Evolutionary conservation across 495 filamentous ascomycete species (phyloP).

Genomic region (Penicillium coprophilum): DNA sequence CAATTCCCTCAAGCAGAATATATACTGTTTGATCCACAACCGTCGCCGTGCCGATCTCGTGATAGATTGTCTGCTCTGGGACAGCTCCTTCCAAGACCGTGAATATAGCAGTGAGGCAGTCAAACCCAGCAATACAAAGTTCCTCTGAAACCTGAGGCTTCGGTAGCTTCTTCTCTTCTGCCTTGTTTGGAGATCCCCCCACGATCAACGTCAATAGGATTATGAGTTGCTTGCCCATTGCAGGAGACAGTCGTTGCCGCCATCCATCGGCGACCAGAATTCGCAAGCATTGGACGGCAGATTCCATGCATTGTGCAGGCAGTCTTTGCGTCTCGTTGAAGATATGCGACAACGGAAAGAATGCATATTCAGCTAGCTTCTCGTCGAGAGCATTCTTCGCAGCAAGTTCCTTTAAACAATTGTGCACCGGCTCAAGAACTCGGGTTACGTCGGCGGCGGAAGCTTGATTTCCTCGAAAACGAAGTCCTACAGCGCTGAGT

Average conservation of each 20-base stretch:
- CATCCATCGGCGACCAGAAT: slow-evolving; percentile 77
- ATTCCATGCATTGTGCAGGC: slow-evolving; percentile 70
- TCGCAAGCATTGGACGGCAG: slow-evolving; percentile 68
- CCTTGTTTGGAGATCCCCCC: slow-evolving; percentile 61
- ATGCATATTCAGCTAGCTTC: slow-evolving; percentile 89
- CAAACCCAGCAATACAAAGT: slow-evolving; percentile 59
- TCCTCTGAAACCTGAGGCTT: slow-evolving; percentile 61
- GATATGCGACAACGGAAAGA: slow-evolving; percentile 88
- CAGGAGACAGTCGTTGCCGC: slow-evolving; percentile 61
- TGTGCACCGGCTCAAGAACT: slow-evolving; percentile 54
- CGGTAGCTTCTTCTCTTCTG: slow-evolving; percentile 30
- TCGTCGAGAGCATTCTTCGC: slow-evolving; percentile 61
- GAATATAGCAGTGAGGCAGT: slow-evolving; percentile 57
- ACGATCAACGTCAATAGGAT: slow-evolving; percentile 80
- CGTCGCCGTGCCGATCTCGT: slow-evolving; percentile 55
- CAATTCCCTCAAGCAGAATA: slow-evolving; percentile 69
- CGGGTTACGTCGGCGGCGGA: slow-evolving; percentile 54
- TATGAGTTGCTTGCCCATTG: slow-evolving; percentile 79
- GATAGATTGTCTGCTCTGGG: slow-evolving; percentile 57
- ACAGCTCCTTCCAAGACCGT: slow-evolving; percentile 40
- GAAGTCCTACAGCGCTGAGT: slow-evolving; percentile 68
- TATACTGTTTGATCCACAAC: slow-evolving; percentile 83
- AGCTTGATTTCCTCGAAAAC: slow-evolving; percentile 53
- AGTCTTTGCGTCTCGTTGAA: slow-evolving; percentile 72
- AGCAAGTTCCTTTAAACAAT: slow-evolving; percentile 52